Evolutionary conservation across 768 basidiomycete species (phyloP), one percentile per base, ranked within the genome.

Genomic region (Phylloporus rhodoxanthus): DNA sequence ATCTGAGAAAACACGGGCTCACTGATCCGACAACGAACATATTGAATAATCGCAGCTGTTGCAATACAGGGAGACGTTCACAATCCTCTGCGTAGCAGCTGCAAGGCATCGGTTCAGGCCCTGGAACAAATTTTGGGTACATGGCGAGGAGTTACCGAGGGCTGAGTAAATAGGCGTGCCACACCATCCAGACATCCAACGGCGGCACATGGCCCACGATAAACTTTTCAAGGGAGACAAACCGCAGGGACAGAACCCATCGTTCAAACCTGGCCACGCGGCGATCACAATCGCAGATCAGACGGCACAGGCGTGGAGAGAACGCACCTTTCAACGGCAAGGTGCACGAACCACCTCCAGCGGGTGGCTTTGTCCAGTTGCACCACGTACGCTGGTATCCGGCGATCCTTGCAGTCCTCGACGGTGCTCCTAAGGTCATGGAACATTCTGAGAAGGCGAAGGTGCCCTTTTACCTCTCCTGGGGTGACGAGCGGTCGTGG

Each of bases 181-280:
- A 71, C 17, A 73, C 68, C 70, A 73, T 71, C 62, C 68, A 67
- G 20, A 73, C 72, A 34, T 73, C 73, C 26, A 70, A 25, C 11
- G 72, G 72, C 0, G 72, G 72, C 14, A 68, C 38, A 10, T 68
- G 55, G 4, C 43, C 48, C 20, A 47, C 21, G 28, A 69, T 50
- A 29, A 68, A 68, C 30, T 52, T 55, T 44, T 61, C 65, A 9
- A 68, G 50, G 3, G 57, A 38, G 37, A 57, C 61, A 43, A 56
- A 53, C 34, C 57, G 48, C 45, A 68, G 40, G 4, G 56, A 62
- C 20, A 41, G 42, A 19, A 64, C 54, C 72, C 72, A 73, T 15
- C 53, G 59, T 32, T 71, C 61, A 39, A 73, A 74, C 43, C 72
- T 72, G 41, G 40, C 14, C 14, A 2, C 32, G 15, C 4, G 21